phyloP scores from a whole-genome alignment of 2,329 filamentous ascomycete species.

The Ophiostoma piceae region DNA sequence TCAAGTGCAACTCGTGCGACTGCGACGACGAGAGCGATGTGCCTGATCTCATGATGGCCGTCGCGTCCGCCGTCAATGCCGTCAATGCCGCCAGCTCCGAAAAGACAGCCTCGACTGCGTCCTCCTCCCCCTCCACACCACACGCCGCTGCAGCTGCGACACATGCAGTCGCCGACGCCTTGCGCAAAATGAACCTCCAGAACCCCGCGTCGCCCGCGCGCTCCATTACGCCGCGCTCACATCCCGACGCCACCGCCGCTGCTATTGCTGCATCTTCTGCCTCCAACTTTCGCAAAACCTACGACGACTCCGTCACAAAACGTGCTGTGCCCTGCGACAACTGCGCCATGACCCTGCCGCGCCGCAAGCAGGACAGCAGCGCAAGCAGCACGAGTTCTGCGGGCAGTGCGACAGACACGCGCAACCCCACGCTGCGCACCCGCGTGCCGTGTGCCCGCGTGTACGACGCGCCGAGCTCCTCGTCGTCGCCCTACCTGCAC shows the following conservation, averaged over 20 bases:
- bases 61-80: slow-evolving; percentile 27
- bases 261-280: slow-evolving; percentile 22
- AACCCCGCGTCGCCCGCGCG: not conserved
- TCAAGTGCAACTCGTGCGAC: slow-evolving; percentile 55
- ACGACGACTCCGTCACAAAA: slow-evolving; percentile 60
- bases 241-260: slow-evolving; percentile 12
- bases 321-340: slow-evolving; percentile 62
- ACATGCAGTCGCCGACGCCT: slow-evolving; percentile 42
- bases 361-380: slow-evolving; percentile 35
- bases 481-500: slow-evolving; percentile 47
- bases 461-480: slow-evolving; percentile 41
- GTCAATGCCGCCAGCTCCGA: not conserved
- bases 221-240: slow-evolving; percentile 16
- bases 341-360: slow-evolving; percentile 61
- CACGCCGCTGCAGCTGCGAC: slow-evolving; percentile 33
- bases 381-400: slow-evolving; percentile 3
- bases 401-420: slow-evolving; percentile 30
- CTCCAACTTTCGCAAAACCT: slow-evolving; percentile 51
- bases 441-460: slow-evolving; percentile 56
- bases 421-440: slow-evolving; percentile 55
- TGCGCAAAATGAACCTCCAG: slow-evolving; percentile 45
- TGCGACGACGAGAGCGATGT: slow-evolving; percentile 47
- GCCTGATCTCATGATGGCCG: slow-evolving; percentile 34
- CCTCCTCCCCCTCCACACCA: slow-evolving; percentile 30
- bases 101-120: slow-evolving; percentile 25